phyloP scores from a whole-genome alignment of 148 eudicot genomes.

The Arbutus unedo region DNA sequence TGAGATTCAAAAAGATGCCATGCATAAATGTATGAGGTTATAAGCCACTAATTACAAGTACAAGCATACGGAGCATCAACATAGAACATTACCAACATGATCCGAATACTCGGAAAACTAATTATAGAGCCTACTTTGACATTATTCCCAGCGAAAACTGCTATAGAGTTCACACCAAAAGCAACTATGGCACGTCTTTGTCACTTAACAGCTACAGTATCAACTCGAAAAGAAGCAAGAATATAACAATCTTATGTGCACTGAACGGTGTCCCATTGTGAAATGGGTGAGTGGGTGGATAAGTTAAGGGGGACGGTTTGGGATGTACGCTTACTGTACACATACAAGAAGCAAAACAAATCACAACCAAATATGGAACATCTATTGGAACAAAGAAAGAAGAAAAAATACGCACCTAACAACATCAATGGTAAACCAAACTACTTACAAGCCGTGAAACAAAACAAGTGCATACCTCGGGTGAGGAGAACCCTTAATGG shows the following conservation, averaged over 20 bases:
- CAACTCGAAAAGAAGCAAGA: background rate
- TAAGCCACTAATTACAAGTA: background rate
- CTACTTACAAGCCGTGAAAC: background rate
- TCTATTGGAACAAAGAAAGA: background rate
- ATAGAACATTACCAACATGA: background rate
- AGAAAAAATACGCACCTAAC: background rate
- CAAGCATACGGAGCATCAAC: background rate
- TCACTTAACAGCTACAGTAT: background rate
- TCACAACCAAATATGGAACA: background rate
- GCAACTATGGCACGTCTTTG: background rate
- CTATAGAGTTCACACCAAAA: background rate
- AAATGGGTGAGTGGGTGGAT: background rate
- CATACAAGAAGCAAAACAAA: background rate
- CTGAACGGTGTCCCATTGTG: background rate
- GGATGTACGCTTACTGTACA: background rate
- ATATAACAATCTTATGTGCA: background rate
- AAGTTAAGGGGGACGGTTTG: background rate
- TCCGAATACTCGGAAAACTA: background rate
- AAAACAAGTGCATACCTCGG: slow-evolving; percentile 60
- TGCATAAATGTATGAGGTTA: background rate
- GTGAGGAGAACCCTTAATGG: slow-evolving; percentile 97
- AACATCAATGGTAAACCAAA: background rate
- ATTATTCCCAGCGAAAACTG: background rate
- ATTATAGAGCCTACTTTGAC: slow-evolving; percentile 7
- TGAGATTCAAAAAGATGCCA: background rate